Base-by-base conservation (phyloP, 768 basidiomycete genomes). In the Termitomyces sp. region DNA sequence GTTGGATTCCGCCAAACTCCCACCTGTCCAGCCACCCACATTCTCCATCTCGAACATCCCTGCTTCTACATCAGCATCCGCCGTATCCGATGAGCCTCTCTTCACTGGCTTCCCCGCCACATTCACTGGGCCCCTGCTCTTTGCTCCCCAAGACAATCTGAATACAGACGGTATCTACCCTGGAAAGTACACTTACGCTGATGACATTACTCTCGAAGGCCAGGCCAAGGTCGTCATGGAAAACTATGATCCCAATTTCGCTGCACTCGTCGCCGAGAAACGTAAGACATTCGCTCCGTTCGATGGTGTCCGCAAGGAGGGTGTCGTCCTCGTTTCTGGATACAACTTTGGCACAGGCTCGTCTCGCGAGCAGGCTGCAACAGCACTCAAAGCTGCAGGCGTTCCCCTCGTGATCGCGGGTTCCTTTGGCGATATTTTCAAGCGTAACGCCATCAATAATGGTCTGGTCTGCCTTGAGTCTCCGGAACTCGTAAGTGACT, bases 291-390 rank as follows among this genome's bases (percentile, higher is more conserved):
- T 75, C 44, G 35, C 57, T 55, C 39, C 65, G 44, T 51, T 59
- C 67, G 38, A 38, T 66, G 18, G 64, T 9, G 64, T 72, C 38
- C 61, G 71, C 3, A 84, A 84, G 67, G 71, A 77, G 16, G 95
- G 94, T 35, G 85, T 89, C 13, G 76, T 98, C 60, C 84, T 99
- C 28, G 88, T 96, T 11, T 84, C 94, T 5, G 97, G 97, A 13
- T 98, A 94, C 79, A 99, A 99, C 78, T 98, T 99, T 71, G 97
- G 97, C 65, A 99, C 97, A 1, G 97, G 97, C 8, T 98, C 96
- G 0, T 98, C 96, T 32, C 88, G 97, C 57, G 97, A 99, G 76
- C 97, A 99, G 72, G 97, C 97, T 2, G 97, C 97, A 16, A 99
- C 97, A 0, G 96, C 97, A 1, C 87, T 99, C 64, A 94, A 95